A percentile compares a stretch with the other conserved stretches of the same genome.
These are phyloP conservation scores for Fraxinus xanthoxyloides DNA, from an alignment of 305 asterid genomes.

Conservation along the genomic window DNA sequence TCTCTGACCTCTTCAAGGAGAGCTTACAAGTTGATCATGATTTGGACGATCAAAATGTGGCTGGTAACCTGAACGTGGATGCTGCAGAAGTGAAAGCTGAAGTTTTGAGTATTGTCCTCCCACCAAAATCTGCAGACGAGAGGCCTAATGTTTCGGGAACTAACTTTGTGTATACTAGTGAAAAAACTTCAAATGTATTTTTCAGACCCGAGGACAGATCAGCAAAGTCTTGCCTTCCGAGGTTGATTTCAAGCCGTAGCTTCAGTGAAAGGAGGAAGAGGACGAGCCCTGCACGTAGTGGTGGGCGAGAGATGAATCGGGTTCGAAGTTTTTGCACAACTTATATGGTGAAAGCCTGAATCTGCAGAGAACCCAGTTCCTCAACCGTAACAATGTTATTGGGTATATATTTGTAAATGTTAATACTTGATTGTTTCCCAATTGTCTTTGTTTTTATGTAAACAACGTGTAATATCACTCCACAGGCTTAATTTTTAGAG, in stretches of 20 bases:
- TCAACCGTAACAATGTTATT: background rate
- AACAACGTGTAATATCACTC: background rate
- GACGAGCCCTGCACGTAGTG: slow-evolving; percentile 18
- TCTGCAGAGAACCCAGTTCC: background rate
- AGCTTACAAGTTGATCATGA: slow-evolving; percentile 14
- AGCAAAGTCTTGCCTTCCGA: slow-evolving; percentile 38
- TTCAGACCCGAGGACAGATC: slow-evolving; percentile 13
- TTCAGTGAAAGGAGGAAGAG: slow-evolving; percentile 34
- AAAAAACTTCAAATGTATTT: slow-evolving; percentile 12
- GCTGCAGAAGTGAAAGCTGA: background rate
- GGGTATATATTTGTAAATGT: background rate
- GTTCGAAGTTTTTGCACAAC: background rate
- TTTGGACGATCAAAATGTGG: slow-evolving; percentile 12
- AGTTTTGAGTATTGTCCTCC: background rate
- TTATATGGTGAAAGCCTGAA: background rate
- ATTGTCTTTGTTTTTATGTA: background rate
- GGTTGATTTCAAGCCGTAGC: slow-evolving; percentile 36
- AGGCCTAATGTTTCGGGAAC: slow-evolving; percentile 20
- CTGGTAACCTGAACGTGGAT: background rate
- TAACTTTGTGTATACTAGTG: background rate
- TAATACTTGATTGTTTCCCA: background rate
- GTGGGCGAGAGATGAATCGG: slow-evolving; percentile 1
- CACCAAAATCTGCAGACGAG: slow-evolving; percentile 20
- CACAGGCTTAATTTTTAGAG: background rate
- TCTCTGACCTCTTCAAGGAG: slow-evolving; percentile 38